phyloP scores from a whole-genome alignment of 2,329 filamentous ascomycete genomes.

The Hymenoscyphus linearis region DNA sequence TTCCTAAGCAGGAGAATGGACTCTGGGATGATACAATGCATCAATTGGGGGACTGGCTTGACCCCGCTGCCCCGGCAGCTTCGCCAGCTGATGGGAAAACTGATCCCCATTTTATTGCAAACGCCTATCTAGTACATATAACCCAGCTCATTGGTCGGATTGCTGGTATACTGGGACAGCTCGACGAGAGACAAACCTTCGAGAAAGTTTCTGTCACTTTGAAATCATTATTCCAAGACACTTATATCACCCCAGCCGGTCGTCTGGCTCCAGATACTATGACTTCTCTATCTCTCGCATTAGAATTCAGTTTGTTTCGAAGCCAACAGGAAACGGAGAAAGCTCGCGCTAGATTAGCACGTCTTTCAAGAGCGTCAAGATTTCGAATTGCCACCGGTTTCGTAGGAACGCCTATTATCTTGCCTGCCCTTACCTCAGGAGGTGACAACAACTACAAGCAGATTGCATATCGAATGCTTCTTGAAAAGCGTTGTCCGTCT shows the following conservation, averaged over 20 bases:
- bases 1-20: slow-evolving; percentile 31
- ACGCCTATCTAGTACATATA: slow-evolving; percentile 43
- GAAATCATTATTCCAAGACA: slow-evolving; percentile 24
- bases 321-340: not conserved
- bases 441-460: slow-evolving; percentile 14
- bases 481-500: slow-evolving; percentile 32
- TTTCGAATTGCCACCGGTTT: slow-evolving; percentile 30
- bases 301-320: slow-evolving; percentile 23
- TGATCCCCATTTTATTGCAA: slow-evolving; percentile 38
- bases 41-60: slow-evolving; percentile 45
- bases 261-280: slow-evolving; percentile 27
- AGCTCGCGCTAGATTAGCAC: slow-evolving; percentile 19
- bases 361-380: slow-evolving; percentile 16
- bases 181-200: slow-evolving; percentile 24
- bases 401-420: slow-evolving; percentile 28
- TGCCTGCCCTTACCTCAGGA: slow-evolving; percentile 12
- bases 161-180: slow-evolving; percentile 28
- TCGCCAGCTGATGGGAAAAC: slow-evolving; percentile 38
- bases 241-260: slow-evolving; percentile 26
- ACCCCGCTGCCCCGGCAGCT: slow-evolving; percentile 40
- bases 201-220: slow-evolving; percentile 18
- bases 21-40: slow-evolving; percentile 37
- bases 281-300: slow-evolving; percentile 27
- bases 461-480: slow-evolving; percentile 35
- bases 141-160: slow-evolving; percentile 36